Base-by-base conservation (phyloP, 805 yeast species). In the Schwanniomyces polymorphus region DNA sequence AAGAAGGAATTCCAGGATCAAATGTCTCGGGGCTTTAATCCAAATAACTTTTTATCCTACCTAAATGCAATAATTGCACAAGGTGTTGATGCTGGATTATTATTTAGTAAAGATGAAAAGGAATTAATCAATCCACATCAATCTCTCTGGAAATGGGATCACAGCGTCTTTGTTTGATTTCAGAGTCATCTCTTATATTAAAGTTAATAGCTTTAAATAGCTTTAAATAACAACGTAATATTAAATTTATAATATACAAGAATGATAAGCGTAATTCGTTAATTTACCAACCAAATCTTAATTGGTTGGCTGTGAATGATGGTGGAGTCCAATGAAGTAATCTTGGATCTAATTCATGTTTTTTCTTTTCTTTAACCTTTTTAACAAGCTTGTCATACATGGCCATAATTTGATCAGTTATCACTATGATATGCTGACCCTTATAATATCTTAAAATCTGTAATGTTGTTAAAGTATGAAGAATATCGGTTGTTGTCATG, bases 401-500 rank as follows among this genome's bases (percentile, higher is more conserved):
- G 44, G 81, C 82, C 65, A 87, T 70, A 6, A 89, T 85, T 41
- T 87, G 94, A 55, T 91, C 95, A 25, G 95, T 92, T 44, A 94
- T 66, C 16, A 94, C 90, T 28, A 86, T 83, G 40, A 85, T 84
- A 65, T 94, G 97, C 68, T 94, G 98, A 14, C 98, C 99, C 64
- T 91, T 91, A 67, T 91, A 91, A 61, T 92, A 94, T 58, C 91
- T 80, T 56, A 95, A 74, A 78, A 94, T 90, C 60, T 88, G 91
- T 60, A 91, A 74, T 1, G 97, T 89, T 57, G 94, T 94, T 46
- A 96, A 79, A 0, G 99, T 94, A 64, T 94, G 97, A 42, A 94
- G 70, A 44, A 94, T 89, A 67, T 94, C 99, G 2, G 96, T 88
- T 1, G 98, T 91, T 9, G 99, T 94, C 97, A 94, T 92, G 11